A percentile compares a stretch with the other conserved stretches of the same genome.
Conservation (phyloP, 345 rosid genomes). For the Pistacia atlantica region DNA sequence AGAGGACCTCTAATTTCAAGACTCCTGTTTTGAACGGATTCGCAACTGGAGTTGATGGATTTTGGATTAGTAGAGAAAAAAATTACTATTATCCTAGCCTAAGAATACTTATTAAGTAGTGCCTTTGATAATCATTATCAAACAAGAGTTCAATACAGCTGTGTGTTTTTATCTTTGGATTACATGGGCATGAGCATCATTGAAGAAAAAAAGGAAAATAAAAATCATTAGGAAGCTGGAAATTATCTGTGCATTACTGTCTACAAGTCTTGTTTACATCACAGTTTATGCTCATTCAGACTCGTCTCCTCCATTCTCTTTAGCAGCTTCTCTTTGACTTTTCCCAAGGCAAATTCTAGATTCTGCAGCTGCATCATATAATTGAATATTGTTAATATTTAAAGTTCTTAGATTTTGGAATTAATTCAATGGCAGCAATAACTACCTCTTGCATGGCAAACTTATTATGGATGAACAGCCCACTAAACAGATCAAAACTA, state of each 20-base stretch:
- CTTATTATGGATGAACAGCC: slow-evolving; percentile 48
- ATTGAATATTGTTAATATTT: not conserved
- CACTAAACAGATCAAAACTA: slow-evolving; percentile 54
- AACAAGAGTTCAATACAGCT: not conserved
- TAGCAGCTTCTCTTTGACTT: slow-evolving; percentile 42
- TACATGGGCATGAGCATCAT: not conserved
- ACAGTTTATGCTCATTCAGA: not conserved
- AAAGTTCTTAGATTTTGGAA: too few species aligned
- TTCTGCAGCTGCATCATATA: slow-evolving; percentile 45
- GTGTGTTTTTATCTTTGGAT: not conserved
- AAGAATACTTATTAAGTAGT: too few species aligned
- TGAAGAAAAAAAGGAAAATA: not conserved
- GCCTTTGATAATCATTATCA: too few species aligned
- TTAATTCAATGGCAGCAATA: not conserved
- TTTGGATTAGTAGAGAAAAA: too few species aligned
- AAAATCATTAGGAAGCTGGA: not conserved
- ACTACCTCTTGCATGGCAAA: slow-evolving; percentile 58
- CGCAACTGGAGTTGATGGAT: too few species aligned
- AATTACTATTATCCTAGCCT: too few species aligned
- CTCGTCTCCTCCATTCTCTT: slow-evolving; percentile 32
- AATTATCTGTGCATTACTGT: not conserved
- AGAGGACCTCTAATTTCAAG: too few species aligned
- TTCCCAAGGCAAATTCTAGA: slow-evolving; percentile 38
- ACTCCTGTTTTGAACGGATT: too few species aligned
- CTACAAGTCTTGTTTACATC: not conserved